Conservation (phyloP, 1,284 basidiomycete genomes). For the Afroboletus lepidellus region DNA sequence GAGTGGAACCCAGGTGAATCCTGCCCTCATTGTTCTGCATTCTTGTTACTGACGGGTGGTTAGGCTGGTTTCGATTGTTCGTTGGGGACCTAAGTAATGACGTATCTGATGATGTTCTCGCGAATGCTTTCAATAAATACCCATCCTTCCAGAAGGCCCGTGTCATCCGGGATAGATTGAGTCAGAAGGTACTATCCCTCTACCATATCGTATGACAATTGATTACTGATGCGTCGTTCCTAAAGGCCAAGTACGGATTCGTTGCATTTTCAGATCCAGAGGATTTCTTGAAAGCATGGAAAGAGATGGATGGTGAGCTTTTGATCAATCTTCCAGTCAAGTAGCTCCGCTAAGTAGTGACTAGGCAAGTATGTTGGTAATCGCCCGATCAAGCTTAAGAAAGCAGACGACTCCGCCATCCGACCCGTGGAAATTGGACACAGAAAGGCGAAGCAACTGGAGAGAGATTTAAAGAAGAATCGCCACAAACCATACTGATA, state of each 20-base stretch:
- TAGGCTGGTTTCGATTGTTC: constrained; percentile 97
- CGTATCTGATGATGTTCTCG: constrained; percentile 91
- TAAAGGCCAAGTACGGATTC: constrained; percentile 93
- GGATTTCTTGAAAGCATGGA: constrained; percentile 98
- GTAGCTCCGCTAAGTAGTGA: constrained; percentile 7
- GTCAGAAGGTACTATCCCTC: constrained; percentile 66
- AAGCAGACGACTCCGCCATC: constrained; percentile 80
- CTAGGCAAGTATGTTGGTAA: constrained; percentile 96
- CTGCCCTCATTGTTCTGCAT: background rate
- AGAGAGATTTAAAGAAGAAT: constrained; percentile 81
- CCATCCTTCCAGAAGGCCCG: constrained; percentile 91
- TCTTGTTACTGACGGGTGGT: constrained; percentile 1
- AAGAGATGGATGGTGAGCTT: constrained; percentile 93
- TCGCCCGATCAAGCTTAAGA: constrained; percentile 88
- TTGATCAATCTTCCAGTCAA: background rate
- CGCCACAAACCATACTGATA: constrained; percentile 69
- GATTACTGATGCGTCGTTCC: constrained; percentile 5
- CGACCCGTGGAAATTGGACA: constrained; percentile 92
- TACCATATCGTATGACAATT: background rate
- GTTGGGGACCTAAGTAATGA: constrained; percentile 98
- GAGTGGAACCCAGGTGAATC: constrained; percentile 96
- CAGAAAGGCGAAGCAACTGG: constrained; percentile 80
- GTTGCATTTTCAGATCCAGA: constrained; percentile 98
- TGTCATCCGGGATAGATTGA: constrained; percentile 89
- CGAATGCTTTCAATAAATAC: constrained; percentile 92